Base-by-base conservation (phyloP, 1,139 yeast species). In the Suhomyces bolitotheri region DNA sequence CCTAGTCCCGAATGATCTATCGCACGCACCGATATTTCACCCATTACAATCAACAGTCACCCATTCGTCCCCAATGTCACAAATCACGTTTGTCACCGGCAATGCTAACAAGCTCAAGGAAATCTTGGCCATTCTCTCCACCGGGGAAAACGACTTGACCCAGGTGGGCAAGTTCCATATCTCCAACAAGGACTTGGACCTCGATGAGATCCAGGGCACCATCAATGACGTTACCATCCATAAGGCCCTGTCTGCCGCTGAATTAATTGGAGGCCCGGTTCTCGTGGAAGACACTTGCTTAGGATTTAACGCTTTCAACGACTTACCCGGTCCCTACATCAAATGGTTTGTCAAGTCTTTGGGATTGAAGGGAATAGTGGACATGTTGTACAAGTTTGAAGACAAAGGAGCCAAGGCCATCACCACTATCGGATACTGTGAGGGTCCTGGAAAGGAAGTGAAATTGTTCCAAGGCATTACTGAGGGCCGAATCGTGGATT, bases 281-380 rank as follows among this genome's bases (percentile, higher is more conserved):
- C 70, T 94, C 37, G 96, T 90, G 2, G 99, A 94, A 56, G 99
- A 94, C 54, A 94, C 98, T 0, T 90, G 96, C 36, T 73, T 94
- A 32, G 88, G 84, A 7, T 94, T 85, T 59, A 74, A 73, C 38
- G 96, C 95, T 2, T 73, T 84, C 56, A 80, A 85, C 34, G 69
- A 73, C 44, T 73, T 94, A 38, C 99, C 99, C 1, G 99, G 99
- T 7, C 97, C 98, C 1, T 71, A 76, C 49, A 76, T 80, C 59
- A 90, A 90, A 61, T 90, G 97, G 97, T 90, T 90, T 62, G 75
- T 86, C 31, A 65, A 80, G 41, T 64, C 78, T 11, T 59, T 89
- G 45, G 96, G 96, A 1, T 71, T 84, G 34, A 75, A 73, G 14
- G 92, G 90, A 3, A 65, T 89, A 40, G 86, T 82, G 36, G 79